Percentiles rank a stretch among this genome's conserved stretches.
These are phyloP conservation scores for Pterula multifida DNA, from an alignment of 1,284 basidiomycete genomes.

Conservation along the genomic window DNA sequence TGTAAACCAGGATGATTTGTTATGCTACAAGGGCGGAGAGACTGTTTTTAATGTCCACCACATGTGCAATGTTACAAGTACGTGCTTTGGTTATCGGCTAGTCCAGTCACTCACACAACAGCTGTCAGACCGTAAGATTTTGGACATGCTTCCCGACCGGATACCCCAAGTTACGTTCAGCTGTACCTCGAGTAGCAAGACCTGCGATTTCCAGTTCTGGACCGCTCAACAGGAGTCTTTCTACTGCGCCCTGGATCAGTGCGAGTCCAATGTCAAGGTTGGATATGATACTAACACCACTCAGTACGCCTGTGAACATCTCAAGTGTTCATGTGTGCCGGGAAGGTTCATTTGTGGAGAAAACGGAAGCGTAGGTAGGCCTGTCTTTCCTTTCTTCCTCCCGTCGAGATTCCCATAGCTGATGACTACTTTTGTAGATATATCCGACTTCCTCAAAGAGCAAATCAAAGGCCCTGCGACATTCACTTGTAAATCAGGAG, in stretches of 20 bases:
- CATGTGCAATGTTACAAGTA: slow-evolving; percentile 96
- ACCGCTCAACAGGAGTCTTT: slow-evolving; percentile 89
- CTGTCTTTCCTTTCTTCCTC: slow-evolving; percentile 18
- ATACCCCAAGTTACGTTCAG: slow-evolving; percentile 94
- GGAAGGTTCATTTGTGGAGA: slow-evolving; percentile 93
- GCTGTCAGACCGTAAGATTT: slow-evolving; percentile 68
- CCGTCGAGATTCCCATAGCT: neutral
- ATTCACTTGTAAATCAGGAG: slow-evolving; percentile 72
- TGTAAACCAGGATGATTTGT: slow-evolving; percentile 61
- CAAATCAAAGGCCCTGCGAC: slow-evolving; percentile 86
- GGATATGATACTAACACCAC: slow-evolving; percentile 67
- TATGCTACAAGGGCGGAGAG: slow-evolving; percentile 87
- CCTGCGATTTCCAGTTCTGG: slow-evolving; percentile 96
- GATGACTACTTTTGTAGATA: slow-evolving; percentile 45
- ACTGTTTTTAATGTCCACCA: slow-evolving; percentile 91
- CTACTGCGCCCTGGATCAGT: slow-evolving; percentile 78
- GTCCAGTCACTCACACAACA: slow-evolving; percentile 3
- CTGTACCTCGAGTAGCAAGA: slow-evolving; percentile 49
- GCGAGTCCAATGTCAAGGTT: slow-evolving; percentile 35
- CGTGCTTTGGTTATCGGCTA: slow-evolving; percentile 18
- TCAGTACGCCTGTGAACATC: slow-evolving; percentile 67
- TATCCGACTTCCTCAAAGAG: slow-evolving; percentile 84
- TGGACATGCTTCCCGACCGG: slow-evolving; percentile 79
- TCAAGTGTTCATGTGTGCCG: slow-evolving; percentile 86
- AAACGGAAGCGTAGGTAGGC: slow-evolving; percentile 84